Conservation (phyloP, 345 rosid genomes). For the Carallia pectinifolia region DNA sequence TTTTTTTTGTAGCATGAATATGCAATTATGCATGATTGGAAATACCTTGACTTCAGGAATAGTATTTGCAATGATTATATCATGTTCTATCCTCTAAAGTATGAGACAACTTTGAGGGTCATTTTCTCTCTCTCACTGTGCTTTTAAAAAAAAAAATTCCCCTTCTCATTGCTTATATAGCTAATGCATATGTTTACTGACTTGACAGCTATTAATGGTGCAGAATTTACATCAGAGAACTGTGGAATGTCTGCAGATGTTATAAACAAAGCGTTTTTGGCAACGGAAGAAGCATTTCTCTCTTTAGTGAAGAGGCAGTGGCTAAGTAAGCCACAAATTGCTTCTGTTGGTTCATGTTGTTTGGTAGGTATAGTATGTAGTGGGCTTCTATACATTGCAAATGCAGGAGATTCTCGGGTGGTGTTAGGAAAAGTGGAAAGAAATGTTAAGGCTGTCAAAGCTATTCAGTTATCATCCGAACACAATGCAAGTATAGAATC, state of each 20-base stretch:
- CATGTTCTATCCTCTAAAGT: not conserved
- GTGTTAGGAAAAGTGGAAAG: conserved; percentile 69
- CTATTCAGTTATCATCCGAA: conserved; percentile 83
- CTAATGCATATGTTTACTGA: conserved; percentile 42
- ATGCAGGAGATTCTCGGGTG: conserved; percentile 94
- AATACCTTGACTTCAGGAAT: too few relatives aligned
- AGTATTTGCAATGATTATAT: too few relatives aligned
- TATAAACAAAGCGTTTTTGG: conserved; percentile 74
- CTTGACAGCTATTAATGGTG: conserved; percentile 46
- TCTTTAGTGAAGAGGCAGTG: conserved; percentile 66
- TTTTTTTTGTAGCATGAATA: too few relatives aligned
- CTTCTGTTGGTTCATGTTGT: conserved; percentile 94
- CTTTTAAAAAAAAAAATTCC: not conserved
- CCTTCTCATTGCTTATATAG: conserved; percentile 19
- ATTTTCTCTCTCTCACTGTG: not conserved
- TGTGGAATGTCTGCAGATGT: conserved; percentile 84
- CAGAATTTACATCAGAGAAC: conserved; percentile 82
- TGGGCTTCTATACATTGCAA: conserved; percentile 78
- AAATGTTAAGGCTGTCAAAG: conserved; percentile 57
- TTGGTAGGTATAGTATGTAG: conserved; percentile 80
- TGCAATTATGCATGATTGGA: too few relatives aligned
- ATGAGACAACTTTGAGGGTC: not conserved
- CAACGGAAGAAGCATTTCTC: conserved; percentile 92
- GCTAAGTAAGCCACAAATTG: conserved; percentile 72
- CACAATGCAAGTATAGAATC: conserved; percentile 84